Conservation (phyloP, 73 alveolate genomes). For the Stentor roeselii region DNA sequence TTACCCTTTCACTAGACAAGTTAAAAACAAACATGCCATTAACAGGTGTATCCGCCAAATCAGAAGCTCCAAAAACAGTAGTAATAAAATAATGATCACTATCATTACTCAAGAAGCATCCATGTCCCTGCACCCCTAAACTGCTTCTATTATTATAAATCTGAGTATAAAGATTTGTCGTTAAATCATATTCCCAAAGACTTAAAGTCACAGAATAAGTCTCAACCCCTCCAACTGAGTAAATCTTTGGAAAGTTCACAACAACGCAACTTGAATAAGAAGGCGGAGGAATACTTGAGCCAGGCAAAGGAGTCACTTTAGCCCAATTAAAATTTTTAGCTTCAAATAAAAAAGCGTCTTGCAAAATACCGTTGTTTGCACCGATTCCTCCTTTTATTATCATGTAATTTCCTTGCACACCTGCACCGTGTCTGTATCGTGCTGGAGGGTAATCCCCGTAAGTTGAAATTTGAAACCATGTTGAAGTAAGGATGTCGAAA, state of each 20-base stretch:
- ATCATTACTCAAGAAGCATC: conserved; percentile 77
- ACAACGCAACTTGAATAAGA: background rate
- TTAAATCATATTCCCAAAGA: background rate
- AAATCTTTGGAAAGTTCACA: background rate
- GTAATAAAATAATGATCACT: conserved; percentile 49
- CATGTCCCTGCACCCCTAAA: no score
- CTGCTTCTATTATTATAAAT: no score
- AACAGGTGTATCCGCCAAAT: background rate
- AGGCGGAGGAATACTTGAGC: background rate
- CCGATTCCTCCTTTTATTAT: background rate
- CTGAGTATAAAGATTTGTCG: background rate
- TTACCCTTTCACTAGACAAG: background rate
- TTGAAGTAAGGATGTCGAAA: background rate
- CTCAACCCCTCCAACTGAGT: background rate
- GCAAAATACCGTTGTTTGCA: background rate
- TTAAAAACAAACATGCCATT: background rate
- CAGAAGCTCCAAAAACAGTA: background rate
- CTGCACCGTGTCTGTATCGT: background rate
- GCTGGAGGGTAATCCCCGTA: background rate
- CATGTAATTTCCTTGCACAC: background rate
- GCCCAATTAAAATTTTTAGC: background rate
- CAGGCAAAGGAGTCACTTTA: background rate
- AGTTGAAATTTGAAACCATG: background rate
- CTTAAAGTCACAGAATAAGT: background rate
- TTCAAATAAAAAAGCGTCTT: background rate